Conservation (phyloP, 495 filamentous ascomycete species). For the Pyrenula aspistea region DNA sequence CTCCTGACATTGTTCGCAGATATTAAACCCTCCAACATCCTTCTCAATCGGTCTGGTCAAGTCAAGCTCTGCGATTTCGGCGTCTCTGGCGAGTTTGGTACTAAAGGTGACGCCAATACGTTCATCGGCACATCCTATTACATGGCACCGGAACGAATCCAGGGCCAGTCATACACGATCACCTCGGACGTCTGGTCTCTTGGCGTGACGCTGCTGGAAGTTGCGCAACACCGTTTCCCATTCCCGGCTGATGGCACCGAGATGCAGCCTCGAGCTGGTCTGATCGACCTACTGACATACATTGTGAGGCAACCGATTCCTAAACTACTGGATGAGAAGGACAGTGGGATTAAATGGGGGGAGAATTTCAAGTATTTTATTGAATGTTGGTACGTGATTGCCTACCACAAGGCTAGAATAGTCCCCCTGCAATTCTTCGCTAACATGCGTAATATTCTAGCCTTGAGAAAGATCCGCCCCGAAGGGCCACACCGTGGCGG, state of each 20-base stretch:
- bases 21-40: constrained; percentile 97
- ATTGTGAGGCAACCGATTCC: constrained; percentile 94
- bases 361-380: constrained; percentile 98
- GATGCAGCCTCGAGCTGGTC: constrained; percentile 70
- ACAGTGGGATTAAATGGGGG: constrained; percentile 73
- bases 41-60: constrained; percentile 81
- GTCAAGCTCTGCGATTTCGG: constrained; percentile 98
- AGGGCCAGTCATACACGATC: constrained; percentile 94
- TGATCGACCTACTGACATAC: constrained; percentile 93
- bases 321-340: constrained; percentile 87
- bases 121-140: constrained; percentile 99
- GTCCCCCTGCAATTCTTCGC: constrained; percentile 1
- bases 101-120: constrained; percentile 95
- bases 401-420: not conserved
- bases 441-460: constrained; percentile 27
- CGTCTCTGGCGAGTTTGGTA: constrained; percentile 93
- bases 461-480: constrained; percentile 81
- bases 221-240: constrained; percentile 94
- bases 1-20: constrained; percentile 31
- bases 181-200: constrained; percentile 97
- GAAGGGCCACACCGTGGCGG: constrained; percentile 88
- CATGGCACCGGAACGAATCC: constrained; percentile 98
- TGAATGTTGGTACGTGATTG: constrained; percentile 88
- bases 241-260: constrained; percentile 95
- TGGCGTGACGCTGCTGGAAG: constrained; percentile 90